Conservation (phyloP, 2,329 filamentous ascomycete species). For the Cytospora paraplurivora region DNA sequence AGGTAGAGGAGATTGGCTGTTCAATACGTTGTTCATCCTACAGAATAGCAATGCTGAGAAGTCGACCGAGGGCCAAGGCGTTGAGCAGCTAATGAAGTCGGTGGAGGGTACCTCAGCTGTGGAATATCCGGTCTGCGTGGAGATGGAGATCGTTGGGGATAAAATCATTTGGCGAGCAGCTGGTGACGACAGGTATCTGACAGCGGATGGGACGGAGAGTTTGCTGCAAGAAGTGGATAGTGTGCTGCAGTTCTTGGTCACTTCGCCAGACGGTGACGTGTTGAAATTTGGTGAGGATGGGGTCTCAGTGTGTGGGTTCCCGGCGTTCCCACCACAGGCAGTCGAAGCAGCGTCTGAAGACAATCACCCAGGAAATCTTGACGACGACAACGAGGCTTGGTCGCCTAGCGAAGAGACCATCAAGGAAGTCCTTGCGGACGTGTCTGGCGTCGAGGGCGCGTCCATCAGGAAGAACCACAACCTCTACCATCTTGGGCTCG, state of each 20-base stretch:
- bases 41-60: constrained; percentile 42
- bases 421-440: constrained; percentile 51
- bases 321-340: constrained; percentile 41
- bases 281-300: constrained; percentile 54
- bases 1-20: constrained; percentile 45
- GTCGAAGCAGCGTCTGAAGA: not conserved
- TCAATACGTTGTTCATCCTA: constrained; percentile 60
- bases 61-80: not conserved
- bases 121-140: constrained; percentile 80
- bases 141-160: constrained; percentile 67
- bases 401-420: constrained; percentile 42
- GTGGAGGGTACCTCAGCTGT: constrained; percentile 66
- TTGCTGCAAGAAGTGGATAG: constrained; percentile 63
- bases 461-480: constrained; percentile 64
- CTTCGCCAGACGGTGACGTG: constrained; percentile 49
- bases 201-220: constrained; percentile 45
- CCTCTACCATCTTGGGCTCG: constrained; percentile 83
- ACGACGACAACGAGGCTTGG: constrained; percentile 37
- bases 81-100: constrained; percentile 58
- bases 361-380: constrained; percentile 6
- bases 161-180: constrained; percentile 71
- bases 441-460: constrained; percentile 61
- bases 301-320: constrained; percentile 68
- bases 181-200: constrained; percentile 60
- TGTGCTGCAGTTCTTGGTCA: constrained; percentile 59